Conservation (phyloP, 2,329 filamentous ascomycete species). For the Tolypocladium amazonense region DNA sequence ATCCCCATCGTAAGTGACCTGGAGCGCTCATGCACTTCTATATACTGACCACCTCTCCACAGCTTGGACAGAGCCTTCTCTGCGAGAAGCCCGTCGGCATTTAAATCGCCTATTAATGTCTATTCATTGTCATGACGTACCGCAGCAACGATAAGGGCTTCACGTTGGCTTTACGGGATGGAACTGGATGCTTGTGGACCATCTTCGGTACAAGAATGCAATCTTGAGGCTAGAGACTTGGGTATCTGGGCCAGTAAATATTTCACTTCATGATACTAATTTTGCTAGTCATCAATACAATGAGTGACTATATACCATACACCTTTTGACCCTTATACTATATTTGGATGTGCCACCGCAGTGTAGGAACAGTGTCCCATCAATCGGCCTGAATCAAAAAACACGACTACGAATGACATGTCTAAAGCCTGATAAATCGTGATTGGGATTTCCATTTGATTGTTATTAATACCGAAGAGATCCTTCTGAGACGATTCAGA, state of each 20-base stretch:
- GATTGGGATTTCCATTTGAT: too few species aligned
- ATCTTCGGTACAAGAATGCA: neutral
- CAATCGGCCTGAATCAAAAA: too few species aligned
- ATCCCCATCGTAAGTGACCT: slow-evolving; percentile 5
- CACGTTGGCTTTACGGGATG: neutral
- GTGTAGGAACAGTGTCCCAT: too few species aligned
- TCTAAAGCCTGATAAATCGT: too few species aligned
- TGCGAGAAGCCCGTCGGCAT: neutral
- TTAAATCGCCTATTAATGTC: neutral
- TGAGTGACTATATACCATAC: neutral
- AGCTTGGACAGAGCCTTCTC: slow-evolving; percentile 2
- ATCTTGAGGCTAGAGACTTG: neutral
- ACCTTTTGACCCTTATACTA: neutral
- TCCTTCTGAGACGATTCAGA: too few species aligned
- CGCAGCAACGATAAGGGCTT: neutral
- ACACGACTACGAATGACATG: too few species aligned
- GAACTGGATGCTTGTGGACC: too few species aligned
- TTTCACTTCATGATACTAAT: neutral
- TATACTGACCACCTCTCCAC: neutral
- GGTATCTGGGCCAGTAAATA: neutral
- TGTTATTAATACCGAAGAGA: too few species aligned
- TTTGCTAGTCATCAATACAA: neutral
- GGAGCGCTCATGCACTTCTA: neutral
- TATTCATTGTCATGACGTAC: neutral
- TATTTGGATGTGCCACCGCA: too few species aligned